Evolutionary conservation across 2,329 filamentous ascomycete species (phyloP), one percentile per base, ranked within the genome.

Genomic region (Onygena corvina): DNA sequence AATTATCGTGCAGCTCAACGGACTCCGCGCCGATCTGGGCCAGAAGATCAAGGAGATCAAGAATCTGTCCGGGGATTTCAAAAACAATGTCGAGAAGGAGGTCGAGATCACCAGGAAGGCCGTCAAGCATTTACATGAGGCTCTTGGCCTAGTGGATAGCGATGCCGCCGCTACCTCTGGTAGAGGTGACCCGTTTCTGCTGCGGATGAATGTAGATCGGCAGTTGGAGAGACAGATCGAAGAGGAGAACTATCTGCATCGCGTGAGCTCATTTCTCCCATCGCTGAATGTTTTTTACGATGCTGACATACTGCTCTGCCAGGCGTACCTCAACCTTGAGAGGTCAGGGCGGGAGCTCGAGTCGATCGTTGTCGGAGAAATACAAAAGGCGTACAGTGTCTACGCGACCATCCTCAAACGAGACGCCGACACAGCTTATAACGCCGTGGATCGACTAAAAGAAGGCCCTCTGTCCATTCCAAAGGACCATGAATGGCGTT

Each of bases 21-120:
- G 88, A 1, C 71, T 98, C 48, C 75, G 92, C 51, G 89, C 81
- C 60, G 92, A 98, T 65, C 73, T 98, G 14, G 84, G 84, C 53
- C 87, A 93, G 64, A 98, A 98, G 71, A 94, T 94, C 66, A 98
- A 96, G 67, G 92, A 98, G 68, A 98, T 98, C 71, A 94, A 94
- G 70, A 83, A 81, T 57, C 72, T 98, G 12, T 85, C 87, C 4
- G 85, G 88, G 12, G 92, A 98, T 65, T 98, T 98, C 70, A 94
- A 94, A 69, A 98, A 94, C 63, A 85, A 83, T 0, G 88, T 98
- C 7, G 87, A 94, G 21, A 94, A 90, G 69, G 92, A 96, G 67
- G 90, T 94, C 72, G 89, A 95, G 16, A 72, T 66, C 14, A 95
- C 92, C 0, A 77, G 82, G 53, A 86, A 80, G 63, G 83, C 83